Base-by-base conservation (phyloP, 2,329 filamentous ascomycete species). In the Penicillium sp. region DNA sequence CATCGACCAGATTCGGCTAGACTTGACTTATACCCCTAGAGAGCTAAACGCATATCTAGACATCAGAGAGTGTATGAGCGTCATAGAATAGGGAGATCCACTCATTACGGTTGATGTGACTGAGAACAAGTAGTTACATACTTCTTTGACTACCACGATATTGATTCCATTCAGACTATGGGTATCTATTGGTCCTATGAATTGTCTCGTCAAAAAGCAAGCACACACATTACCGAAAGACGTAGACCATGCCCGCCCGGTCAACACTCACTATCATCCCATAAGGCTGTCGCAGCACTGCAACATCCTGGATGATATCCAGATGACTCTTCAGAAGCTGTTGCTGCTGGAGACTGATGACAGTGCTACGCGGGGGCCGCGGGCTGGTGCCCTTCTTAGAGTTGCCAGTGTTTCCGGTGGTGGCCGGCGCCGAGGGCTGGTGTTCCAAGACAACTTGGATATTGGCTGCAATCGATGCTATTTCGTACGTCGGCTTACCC, bases 181-280 rank as follows among this genome's bases (percentile, higher is more conserved):
- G 27, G 40, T 31, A 23, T 42, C 27, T 40, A 27, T 27, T 13
- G 37, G 13, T 27, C 18, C 7, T 9, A 12, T 20, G 8, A 12
- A 37, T 20, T 20, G 9, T 6, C 33, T 8, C 3, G 15, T 20
- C 8, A 35, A 12, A 37, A 20, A 10, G 15, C 7, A 18, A 35
- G 8, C 5, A 12, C 23, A 40, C 23, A 4, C 12, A 5, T 29
- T 48, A 84, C 66, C 81, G 80, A 67, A 83, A 95, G 46, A 96
- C 84, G 77, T 93, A 95, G 40, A 97, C 83, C 67, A 92, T 85
- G 0, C 93, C 93, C 33, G 86, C 88, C 60, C 92, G 79, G 75
- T 98, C 93, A 46, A 87, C 91, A 58, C 88, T 95, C 43, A 97
- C 78, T 29, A 91, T 87, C 89, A 97, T 96, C 4, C 87, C 87